Conservation (phyloP, 2,329 filamentous ascomycete genomes). For the Escovopsis sp. region DNA sequence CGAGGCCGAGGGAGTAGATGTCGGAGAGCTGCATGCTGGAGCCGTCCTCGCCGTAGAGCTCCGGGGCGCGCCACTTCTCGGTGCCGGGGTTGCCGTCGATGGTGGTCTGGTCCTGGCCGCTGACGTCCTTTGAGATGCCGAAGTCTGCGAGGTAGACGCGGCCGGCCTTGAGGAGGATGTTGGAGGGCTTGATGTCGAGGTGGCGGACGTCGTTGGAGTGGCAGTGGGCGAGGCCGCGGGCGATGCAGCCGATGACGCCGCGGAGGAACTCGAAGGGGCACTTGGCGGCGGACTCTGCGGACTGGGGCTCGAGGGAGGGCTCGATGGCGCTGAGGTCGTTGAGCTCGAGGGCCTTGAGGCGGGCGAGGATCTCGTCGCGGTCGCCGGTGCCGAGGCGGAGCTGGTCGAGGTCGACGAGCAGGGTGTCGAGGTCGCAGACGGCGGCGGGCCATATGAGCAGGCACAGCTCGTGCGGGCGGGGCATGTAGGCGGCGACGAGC, state of each 20-base stretch:
- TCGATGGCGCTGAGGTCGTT: constrained; percentile 23
- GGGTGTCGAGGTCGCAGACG: constrained; percentile 27
- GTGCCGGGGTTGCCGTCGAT: constrained; percentile 28
- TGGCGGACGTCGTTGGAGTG: constrained; percentile 29
- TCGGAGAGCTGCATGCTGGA: constrained; percentile 33
- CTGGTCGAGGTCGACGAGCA: constrained; percentile 29
- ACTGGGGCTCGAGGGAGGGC: constrained; percentile 9
- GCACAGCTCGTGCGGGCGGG: constrained; percentile 25
- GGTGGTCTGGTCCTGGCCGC: constrained; percentile 28
- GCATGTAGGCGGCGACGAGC: constrained; percentile 31
- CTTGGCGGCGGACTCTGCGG: constrained; percentile 11
- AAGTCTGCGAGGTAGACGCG: constrained; percentile 35
- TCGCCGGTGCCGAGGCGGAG: constrained; percentile 24
- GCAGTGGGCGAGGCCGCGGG: constrained; percentile 27
- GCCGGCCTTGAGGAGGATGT: constrained; percentile 30
- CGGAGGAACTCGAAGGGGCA: constrained; percentile 28
- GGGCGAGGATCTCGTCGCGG: constrained; percentile 24
- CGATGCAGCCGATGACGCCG: constrained; percentile 29
- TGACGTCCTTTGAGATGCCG: constrained; percentile 33
- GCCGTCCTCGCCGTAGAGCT: constrained; percentile 22
- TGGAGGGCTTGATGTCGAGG: constrained; percentile 33
- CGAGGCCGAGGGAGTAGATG: constrained; percentile 32
- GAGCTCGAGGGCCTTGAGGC: constrained; percentile 24
- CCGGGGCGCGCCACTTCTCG: constrained; percentile 30
- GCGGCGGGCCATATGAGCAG: constrained; percentile 34